phyloP scores from a whole-genome alignment of 805 yeast species.

The Wickerhamomyces ciferrii region DNA sequence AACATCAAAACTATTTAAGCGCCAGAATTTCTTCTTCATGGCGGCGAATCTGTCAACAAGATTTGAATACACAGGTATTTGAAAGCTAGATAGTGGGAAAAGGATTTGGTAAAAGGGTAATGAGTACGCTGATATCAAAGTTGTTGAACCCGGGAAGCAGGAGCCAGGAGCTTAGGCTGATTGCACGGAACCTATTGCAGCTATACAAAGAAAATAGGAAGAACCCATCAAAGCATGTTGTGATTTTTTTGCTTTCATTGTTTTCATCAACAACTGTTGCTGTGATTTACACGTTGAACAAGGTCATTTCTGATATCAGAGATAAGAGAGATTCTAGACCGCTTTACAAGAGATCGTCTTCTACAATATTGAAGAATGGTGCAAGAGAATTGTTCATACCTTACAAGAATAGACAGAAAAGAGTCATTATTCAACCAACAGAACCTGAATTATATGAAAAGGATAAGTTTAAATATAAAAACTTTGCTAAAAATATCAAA shows the following conservation, averaged over 20 bases:
- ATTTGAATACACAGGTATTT: not conserved
- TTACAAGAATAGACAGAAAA: conserved; percentile 21
- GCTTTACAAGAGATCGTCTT: conserved; percentile 21
- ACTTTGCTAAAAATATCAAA: conserved; percentile 20
- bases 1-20: not conserved
- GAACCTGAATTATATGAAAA: conserved; percentile 22
- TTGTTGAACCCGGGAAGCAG: conserved; percentile 13
- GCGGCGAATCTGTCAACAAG: not conserved
- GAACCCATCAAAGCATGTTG: conserved; percentile 22
- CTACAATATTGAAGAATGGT: conserved; percentile 23
- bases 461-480: conserved; percentile 21
- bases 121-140: conserved; percentile 7
- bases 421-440: conserved; percentile 22
- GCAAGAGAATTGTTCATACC: conserved; percentile 24
- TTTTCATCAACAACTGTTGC: conserved; percentile 18
- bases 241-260: conserved; percentile 21
- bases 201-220: conserved; percentile 20
- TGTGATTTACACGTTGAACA: conserved; percentile 16
- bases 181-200: conserved; percentile 16
- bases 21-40: not conserved
- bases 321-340: conserved; percentile 23
- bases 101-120: too few species aligned
- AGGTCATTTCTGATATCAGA: conserved; percentile 19
- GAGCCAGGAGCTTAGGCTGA: conserved; percentile 16
- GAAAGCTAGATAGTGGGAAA: too few species aligned